Conservation (phyloP, 2,329 filamentous ascomycete species). For the Coniochaeta ligniaria region DNA sequence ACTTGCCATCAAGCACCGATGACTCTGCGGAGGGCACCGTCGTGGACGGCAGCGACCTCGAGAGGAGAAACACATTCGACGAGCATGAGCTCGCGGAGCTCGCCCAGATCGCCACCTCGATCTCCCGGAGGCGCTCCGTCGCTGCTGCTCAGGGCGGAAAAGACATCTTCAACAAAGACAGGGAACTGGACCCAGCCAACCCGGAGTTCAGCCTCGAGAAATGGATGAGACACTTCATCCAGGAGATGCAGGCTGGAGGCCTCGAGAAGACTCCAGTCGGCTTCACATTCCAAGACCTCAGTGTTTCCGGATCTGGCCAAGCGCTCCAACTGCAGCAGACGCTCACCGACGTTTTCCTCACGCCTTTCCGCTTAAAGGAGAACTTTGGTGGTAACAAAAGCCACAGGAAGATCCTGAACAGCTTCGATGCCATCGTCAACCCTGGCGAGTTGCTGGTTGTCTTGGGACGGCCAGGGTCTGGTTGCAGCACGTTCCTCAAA, state of each 20-base stretch:
- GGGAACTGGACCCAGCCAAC: conserved; percentile 26
- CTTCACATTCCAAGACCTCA: conserved; percentile 57
- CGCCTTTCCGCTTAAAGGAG: conserved; percentile 51
- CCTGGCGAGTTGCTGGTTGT: conserved; percentile 63
- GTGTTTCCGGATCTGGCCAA: conserved; percentile 59
- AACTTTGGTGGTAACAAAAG: conserved; percentile 38
- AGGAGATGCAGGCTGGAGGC: conserved; percentile 44
- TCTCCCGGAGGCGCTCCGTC: background rate
- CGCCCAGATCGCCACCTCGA: background rate
- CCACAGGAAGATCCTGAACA: conserved; percentile 52
- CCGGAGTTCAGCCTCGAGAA: conserved; percentile 31
- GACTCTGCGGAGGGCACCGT: background rate
- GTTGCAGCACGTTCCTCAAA: conserved; percentile 59
- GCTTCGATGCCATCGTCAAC: conserved; percentile 57
- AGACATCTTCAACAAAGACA: background rate
- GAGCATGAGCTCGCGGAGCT: background rate
- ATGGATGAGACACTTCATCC: conserved; percentile 32
- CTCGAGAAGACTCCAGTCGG: conserved; percentile 47
- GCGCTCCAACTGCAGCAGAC: conserved; percentile 64
- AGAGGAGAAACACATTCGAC: background rate
- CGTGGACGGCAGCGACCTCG: background rate
- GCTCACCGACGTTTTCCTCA: conserved; percentile 50
- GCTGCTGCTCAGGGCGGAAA: background rate
- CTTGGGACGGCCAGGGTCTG: conserved; percentile 57
- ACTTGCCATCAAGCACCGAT: background rate